A percentile compares a stretch with the other conserved stretches of the same genome.
These are phyloP conservation scores for Populus pruinosa DNA, from an alignment of 345 rosid genomes.

Conservation along the genomic window DNA sequence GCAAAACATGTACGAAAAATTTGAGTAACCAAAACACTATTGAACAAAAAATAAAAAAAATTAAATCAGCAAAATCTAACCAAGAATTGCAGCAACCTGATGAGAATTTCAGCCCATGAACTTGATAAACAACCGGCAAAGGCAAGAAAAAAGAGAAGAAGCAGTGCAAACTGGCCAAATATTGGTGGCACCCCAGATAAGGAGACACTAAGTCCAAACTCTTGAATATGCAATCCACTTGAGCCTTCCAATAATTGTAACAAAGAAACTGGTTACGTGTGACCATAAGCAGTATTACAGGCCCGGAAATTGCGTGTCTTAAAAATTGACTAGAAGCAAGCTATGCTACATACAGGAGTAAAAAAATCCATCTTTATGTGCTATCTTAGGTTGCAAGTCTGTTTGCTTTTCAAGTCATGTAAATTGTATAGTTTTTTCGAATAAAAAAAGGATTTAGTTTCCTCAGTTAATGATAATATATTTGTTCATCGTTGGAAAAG, in stretches of 20 bases:
- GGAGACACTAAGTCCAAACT: background rate
- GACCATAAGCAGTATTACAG: constrained; percentile 32
- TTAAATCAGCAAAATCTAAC: constrained; percentile 1
- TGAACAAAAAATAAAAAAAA: background rate
- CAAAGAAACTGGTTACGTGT: constrained; percentile 29
- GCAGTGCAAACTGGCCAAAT: background rate
- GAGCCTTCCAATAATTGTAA: constrained; percentile 27
- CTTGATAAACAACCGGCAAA: constrained; percentile 10
- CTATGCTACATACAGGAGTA: constrained; percentile 5
- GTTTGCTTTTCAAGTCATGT: too few relatives aligned
- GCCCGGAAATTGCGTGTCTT: constrained; percentile 48
- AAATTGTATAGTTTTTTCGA: too few relatives aligned
- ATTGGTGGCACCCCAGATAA: background rate
- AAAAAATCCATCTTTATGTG: background rate
- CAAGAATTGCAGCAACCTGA: constrained; percentile 18
- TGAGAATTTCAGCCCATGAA: constrained; percentile 10
- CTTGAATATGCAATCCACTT: constrained; percentile 23
- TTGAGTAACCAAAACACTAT: background rate
- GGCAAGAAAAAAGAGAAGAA: constrained; percentile 1
- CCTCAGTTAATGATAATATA: too few relatives aligned
- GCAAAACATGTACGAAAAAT: background rate
- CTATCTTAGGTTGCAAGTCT: too few relatives aligned
- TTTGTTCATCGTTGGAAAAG: too few relatives aligned
- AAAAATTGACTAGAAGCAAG: constrained; percentile 4
- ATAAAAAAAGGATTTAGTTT: too few relatives aligned